Base-by-base conservation (phyloP, 768 basidiomycete species). In the Lentinula guzmanii region DNA sequence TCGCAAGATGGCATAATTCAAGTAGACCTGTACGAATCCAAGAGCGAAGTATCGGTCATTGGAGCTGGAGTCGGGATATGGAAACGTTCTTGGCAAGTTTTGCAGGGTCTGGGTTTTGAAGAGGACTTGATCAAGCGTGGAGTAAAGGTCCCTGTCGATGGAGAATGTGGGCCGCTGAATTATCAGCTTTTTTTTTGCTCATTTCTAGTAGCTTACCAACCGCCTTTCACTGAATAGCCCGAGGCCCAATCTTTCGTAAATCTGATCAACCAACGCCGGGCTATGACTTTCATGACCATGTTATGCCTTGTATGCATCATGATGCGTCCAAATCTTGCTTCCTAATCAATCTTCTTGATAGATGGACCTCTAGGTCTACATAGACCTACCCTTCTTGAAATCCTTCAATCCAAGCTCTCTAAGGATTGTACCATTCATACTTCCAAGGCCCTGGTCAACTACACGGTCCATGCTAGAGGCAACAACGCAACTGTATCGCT, bases 11-110 rank as follows among this genome's bases (percentile, higher is more conserved):
- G 24, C 8, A 28, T 56, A 10, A 63, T 75, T 41, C 62, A 66
- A 15, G 64, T 76, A 18, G 73, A 79, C 64, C 59, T 80, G 18
- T 81, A 81, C 54, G 80, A 81, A 67, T 70, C 77, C 3, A 77
- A 73, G 18, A 65, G 74, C 1, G 72, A 74, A 31, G 71, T 80
- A 31, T 72, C 74, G 8, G 72, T 73, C 8, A 65, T 72, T 11
- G 80, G 79, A 5, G 76, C 75, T 5, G 78, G 76, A 6, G 72
- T 81, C n/a, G 66, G 71, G 2, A 65, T 80, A 13, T 78, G 77
- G 80, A 70, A 69, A 34, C 71, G 75, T 45, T 75, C 77, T 0
- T 75, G 76, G 74, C 71, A 73, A 7, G 64, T 76, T n/a, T 64
- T 81, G 62, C 65, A 70, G 21, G 69, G 72, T 10, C 74, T 81